Percentiles rank a stretch among this genome's conserved stretches.
Evolutionary conservation across 2,329 filamentous ascomycete species (phyloP).

Genomic region (Aspergillus sp.): DNA sequence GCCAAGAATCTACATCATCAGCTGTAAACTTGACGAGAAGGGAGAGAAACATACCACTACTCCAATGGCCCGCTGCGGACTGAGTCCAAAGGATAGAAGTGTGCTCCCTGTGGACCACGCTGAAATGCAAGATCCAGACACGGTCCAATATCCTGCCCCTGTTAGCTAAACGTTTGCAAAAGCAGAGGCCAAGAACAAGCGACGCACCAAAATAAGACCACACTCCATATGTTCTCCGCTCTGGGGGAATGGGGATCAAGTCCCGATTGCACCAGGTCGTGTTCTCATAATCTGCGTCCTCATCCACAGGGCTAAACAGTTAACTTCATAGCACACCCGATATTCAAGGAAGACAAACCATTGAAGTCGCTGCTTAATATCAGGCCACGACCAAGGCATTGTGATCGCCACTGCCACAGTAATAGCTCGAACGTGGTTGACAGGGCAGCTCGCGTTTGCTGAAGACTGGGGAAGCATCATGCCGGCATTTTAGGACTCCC

Average conservation of each 20-base stretch:
- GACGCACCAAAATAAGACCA: neutral
- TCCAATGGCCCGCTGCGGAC: constrained; percentile 8
- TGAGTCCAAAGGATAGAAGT: constrained; percentile 5
- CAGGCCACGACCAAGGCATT: constrained; percentile 8
- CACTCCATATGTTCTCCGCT: constrained; percentile 4
- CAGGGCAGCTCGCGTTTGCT: neutral
- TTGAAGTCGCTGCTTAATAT: constrained; percentile 4
- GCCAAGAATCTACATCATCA: constrained; percentile 2
- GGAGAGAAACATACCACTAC: neutral
- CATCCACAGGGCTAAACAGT: constrained; percentile 2
- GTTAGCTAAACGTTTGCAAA: neutral
- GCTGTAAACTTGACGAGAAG: too few species aligned
- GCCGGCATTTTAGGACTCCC: neutral
- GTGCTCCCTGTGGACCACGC: constrained; percentile 10
- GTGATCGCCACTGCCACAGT: neutral
- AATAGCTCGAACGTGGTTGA: neutral
- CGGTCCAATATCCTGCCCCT: constrained; percentile 4
- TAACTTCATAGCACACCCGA: neutral
- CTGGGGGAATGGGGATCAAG: constrained; percentile 5
- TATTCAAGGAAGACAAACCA: neutral
- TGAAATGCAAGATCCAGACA: constrained; percentile 3
- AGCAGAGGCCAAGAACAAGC: neutral
- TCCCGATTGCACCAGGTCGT: constrained; percentile 10
- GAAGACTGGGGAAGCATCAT: neutral
- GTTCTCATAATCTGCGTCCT: constrained; percentile 9